Base-by-base conservation (phyloP, 306 rosid species). In the Abrus pulchellus region DNA sequence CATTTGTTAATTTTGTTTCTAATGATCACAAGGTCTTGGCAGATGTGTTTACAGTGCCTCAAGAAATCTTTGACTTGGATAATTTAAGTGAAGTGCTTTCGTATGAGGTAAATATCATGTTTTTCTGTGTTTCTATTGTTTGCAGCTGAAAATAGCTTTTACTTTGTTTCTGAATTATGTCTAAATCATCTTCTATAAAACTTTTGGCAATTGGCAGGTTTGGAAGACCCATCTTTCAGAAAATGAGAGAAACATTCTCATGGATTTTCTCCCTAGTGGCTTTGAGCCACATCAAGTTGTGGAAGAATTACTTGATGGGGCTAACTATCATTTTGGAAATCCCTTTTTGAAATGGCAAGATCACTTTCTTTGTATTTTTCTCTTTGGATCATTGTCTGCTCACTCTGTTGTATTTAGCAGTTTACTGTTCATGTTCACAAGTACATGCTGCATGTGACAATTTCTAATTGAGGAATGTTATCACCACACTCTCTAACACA, bases 161-260 rank as follows among this genome's bases (percentile, higher is more conserved):
- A 56, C 64, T 9, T 30, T 29, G 29, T 80, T 52, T 13, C 12
- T 53, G 59, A 77, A 29, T 78, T 48, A 8, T 80, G 59, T 78
- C 44, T 59, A 48, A 76, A 77, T 71, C 5, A 9, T 63, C 60
- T 73, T 76, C 6, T 57, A 12, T 75, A 63, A 27, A 84, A 34
- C 44, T 66, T 85, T 66, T 80, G 75, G 69, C 49, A 71, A 77
- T 33, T 83, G 87, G 79, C 90, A 95, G 99, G 93, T 88, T 71
- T 95, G 99, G 99, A 88, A 83, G 76, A 86, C 88, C 33, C 79
- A 80, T 86, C 93, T 95, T 47, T 89, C 98, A 28, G 94, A 93
- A 81, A 87, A 82, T 49, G 99, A 95, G 84, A 90, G 92, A 83
- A 90, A 72, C 66, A 75, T 79, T 80, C 91, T 95, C 30, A 83